Base-by-base conservation (phyloP, 2,329 filamentous ascomycete genomes). In the Colletotrichum eremochloae region DNA sequence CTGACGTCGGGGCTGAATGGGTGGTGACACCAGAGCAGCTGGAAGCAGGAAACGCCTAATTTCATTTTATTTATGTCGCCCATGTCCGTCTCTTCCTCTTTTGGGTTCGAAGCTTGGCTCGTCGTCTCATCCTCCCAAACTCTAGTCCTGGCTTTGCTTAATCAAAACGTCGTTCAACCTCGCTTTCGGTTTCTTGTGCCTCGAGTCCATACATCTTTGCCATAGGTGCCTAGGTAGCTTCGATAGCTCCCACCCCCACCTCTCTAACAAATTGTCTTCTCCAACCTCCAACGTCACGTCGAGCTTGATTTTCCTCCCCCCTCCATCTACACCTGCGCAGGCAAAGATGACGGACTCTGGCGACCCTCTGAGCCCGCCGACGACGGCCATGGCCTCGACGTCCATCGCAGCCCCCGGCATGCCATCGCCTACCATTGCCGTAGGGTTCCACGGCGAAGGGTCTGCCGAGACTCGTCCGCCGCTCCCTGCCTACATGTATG, bases 401-500 rank as follows among this genome's bases (percentile, higher is more conserved):
- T 53, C 62, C 31, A 48, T 72, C 40, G 46, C 63, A 11, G 52
- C 67, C 44, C 36, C 64, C 29, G 53, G 63, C 56, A n/a, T 73
- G 56, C 42, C 74, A 3, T 75, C 74, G 38, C 74, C 74, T 15
- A 60, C 63, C 24, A 75, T 75, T 20, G 65, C 74, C 20, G 65
- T 74, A 53, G 73, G 71, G 5, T 38, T 74, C 44, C 73, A 74
- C 40, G 70, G 61, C 31, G 73, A 72, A 29, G 66, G 62, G 8
- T 29, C 46, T 40, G 48, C 63, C 24, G 72, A 71, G 50, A 70
- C 71, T 60, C 82, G 80, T 68, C 81, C 81, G 48, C 74, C 77
- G 29, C 78, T 82, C 74, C 76, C 77, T 73, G 77, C 82, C 76
- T 82, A 83, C 75, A 75, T 83, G 86, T 88, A 82, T 82, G 86